Percentiles rank a stretch among this genome's conserved stretches.
These are phyloP conservation scores for Venturia oleaginea DNA, from an alignment of 2,329 filamentous ascomycete genomes.

Conservation along the genomic window DNA sequence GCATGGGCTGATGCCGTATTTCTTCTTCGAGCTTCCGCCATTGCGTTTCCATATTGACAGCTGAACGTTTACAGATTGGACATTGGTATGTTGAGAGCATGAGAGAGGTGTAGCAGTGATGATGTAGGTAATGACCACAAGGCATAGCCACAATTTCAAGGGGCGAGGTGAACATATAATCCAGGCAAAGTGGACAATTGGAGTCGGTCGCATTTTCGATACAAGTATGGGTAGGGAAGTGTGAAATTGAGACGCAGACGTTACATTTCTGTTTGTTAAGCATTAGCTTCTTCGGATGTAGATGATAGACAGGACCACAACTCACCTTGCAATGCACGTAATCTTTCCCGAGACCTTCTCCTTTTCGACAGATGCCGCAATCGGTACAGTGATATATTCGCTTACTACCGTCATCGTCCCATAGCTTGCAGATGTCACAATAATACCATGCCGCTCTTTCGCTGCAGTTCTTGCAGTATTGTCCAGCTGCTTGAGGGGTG, in stretches of 20 bases:
- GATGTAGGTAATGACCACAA: conserved; percentile 93
- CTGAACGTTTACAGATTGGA: conserved; percentile 90
- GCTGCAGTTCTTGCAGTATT: conserved; percentile 69
- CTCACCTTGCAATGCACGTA: conserved; percentile 95
- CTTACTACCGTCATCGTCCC: conserved; percentile 87
- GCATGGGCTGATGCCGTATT: conserved; percentile 88
- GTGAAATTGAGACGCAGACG: conserved; percentile 85
- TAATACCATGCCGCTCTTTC: conserved; percentile 79
- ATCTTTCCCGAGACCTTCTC: conserved; percentile 86
- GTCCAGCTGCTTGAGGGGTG: conserved; percentile 71
- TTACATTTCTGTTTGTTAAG: conserved; percentile 49
- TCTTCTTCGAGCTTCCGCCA: conserved; percentile 86
- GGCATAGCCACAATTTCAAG: conserved; percentile 86
- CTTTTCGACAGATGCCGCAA: conserved; percentile 89
- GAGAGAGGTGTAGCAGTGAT: conserved; percentile 77
- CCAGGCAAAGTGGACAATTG: conserved; percentile 92
- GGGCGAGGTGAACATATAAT: conserved; percentile 91
- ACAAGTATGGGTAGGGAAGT: conserved; percentile 78
- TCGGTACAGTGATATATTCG: conserved; percentile 94
- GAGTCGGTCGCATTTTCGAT: conserved; percentile 92
- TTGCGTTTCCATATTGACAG: conserved; percentile 94
- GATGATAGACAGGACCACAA: neutral
- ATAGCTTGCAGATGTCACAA: conserved; percentile 88
- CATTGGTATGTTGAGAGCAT: conserved; percentile 90
- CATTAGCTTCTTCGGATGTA: conserved; percentile 21